Percentiles rank a stretch among this genome's conserved stretches.
phyloP scores from a whole-genome alignment of 768 basidiomycete species.

The Tephrocybe sp. region DNA sequence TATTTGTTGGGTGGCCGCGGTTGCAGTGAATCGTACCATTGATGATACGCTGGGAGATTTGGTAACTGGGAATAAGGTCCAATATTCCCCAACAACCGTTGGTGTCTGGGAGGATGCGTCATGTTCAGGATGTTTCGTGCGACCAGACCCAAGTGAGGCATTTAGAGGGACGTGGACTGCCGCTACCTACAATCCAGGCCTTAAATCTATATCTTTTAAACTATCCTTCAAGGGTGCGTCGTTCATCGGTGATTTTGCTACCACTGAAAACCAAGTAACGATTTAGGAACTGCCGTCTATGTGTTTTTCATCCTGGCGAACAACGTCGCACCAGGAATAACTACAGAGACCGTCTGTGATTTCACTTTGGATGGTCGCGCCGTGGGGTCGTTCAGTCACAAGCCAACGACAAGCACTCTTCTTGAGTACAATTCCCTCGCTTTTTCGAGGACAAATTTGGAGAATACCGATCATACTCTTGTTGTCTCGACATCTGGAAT shows the following conservation, averaged over 20 bases:
- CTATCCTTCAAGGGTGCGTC: slow-evolving; percentile 12
- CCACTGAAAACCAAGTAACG: not conserved
- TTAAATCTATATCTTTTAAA: slow-evolving; percentile 14
- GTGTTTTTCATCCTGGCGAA: slow-evolving; percentile 36
- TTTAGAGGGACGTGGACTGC: slow-evolving; percentile 20
- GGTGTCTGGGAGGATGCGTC: slow-evolving; percentile 15
- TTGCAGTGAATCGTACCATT: slow-evolving; percentile 28
- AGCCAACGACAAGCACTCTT: slow-evolving; percentile 20
- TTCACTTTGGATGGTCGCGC: slow-evolving; percentile 24
- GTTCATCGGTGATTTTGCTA: not conserved
- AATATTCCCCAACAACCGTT: slow-evolving; percentile 20
- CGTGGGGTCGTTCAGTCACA: slow-evolving; percentile 12
- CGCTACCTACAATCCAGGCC: slow-evolving; percentile 18
- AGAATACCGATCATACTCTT: slow-evolving; percentile 27
- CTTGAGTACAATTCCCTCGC: slow-evolving; percentile 29
- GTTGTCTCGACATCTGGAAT: slow-evolving; percentile 26
- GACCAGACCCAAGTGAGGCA: slow-evolving; percentile 8
- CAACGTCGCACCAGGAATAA: slow-evolving; percentile 17
- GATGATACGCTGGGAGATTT: slow-evolving; percentile 35
- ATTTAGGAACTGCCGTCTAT: slow-evolving; percentile 33
- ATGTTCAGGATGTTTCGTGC: slow-evolving; percentile 12
- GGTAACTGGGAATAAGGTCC: slow-evolving; percentile 22
- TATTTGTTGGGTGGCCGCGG: not conserved
- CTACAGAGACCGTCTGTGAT: slow-evolving; percentile 23
- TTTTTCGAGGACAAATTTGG: slow-evolving; percentile 24